Base-by-base conservation (phyloP, 345 rosid genomes). In the Crucihimalaya himalaica region DNA sequence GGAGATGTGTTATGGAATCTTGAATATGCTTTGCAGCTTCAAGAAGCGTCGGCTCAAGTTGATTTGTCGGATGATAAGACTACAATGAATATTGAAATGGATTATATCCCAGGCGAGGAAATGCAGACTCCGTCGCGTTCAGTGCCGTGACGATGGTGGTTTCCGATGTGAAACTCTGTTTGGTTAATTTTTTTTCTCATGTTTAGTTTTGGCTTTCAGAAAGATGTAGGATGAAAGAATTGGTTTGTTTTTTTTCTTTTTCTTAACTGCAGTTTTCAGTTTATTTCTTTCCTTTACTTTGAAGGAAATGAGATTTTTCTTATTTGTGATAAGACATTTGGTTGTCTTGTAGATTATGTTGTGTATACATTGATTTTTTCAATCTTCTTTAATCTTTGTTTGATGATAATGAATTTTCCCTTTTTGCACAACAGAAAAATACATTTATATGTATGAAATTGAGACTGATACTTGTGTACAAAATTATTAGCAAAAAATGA, bases 1-100 rank as follows among this genome's bases (percentile, higher is more conserved):
- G 94, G 93, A 63, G 96, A 89, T 80, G 93, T 90, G 15, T 63
- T 90, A 77, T 87, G 96, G 98, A 87, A 86, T 79, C 83, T 89
- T 60, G 97, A 93, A 64, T 87, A 82, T 58, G 93, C 98, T 12
- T 74, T 90, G 83, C 90, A 90, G 81, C 95, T 93, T 50, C 86
- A 87, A 64, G 90, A 84, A 67, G 92, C 87, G 1, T 77, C 90
- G 1, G 72, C 83, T 34, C 82, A 85, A 47, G 68, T 18, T 27
- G 81, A 82, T 64, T 46, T 48, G 25, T 70, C 82, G 4, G 86
- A 83, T 13, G 88, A 82, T 72, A 83, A 82, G 50, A 71, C 80
- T 39, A 64, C 72, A 27, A 66, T 68, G 59, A 68, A 68, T 45
- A 73, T 78, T 13, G 50, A 66, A 48, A 43, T 77, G 72, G 68